Base-by-base conservation (phyloP, 1,284 basidiomycete species). In the Cutaneotrichosporon sp. region DNA sequence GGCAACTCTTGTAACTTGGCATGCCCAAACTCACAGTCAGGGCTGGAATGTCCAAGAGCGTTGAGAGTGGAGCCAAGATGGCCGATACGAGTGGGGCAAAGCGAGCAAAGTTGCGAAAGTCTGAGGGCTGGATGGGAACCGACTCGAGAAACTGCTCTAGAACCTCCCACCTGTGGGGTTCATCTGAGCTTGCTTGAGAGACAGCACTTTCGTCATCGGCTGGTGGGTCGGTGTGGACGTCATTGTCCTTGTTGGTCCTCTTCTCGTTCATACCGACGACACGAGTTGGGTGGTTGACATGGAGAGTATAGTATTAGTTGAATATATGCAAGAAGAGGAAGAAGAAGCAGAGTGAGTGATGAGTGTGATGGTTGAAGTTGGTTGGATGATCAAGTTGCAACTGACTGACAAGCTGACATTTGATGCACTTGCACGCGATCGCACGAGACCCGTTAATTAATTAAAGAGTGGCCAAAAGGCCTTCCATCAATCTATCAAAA, bases 21-120 rank as follows among this genome's bases (percentile, higher is more conserved):
- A 13, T 26, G 21, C 10, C 30, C 30, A 30, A 21, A 71, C 76
- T 68, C 59, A 80, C 79, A 4, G 73, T 75, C 18, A 83, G 66
- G 0, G 80, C 82, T 0, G 82, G 82, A n/a, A 83, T 81, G 62
- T 82, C 81, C 21, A 83, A 65, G 22, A 83, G 66, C 7, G 81
- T 82, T 1, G 78, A 73, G 11, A 81, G 63, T 0, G 82, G 82
- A 2, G 82, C 82, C 4, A 81, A 59, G 16, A 82, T 73, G 9
- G 82, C 80, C 0, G 81, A 78, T 8, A 80, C 60, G 6, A 83
- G 68, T 0, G 81, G 82, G 42, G 72, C 67, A 56, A 74, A 76
- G 51, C 70, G 70, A 7, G 73, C 74, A 47, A 74, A 34, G 14
- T 56, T 49, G 32, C 51, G 38, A n/a, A 38, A 5, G 34, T 49